Conservation (phyloP, 768 basidiomycete genomes). For the Rhodotorula diobovata region DNA sequence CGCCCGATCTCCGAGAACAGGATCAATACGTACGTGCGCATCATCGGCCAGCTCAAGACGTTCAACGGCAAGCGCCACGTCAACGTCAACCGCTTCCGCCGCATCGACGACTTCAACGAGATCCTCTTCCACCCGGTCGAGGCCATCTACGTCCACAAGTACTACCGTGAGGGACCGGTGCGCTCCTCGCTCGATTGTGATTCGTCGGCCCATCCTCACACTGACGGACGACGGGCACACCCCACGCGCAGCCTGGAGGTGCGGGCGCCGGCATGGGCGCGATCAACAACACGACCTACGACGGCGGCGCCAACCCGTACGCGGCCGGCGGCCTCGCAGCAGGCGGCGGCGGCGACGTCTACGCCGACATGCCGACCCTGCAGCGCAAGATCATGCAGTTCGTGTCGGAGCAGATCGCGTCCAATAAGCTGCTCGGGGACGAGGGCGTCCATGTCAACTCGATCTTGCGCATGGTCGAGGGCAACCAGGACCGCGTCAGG, state of each 20-base stretch:
- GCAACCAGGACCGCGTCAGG: slow-evolving; percentile 59
- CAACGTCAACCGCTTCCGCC: slow-evolving; percentile 68
- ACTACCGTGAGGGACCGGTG: slow-evolving; percentile 60
- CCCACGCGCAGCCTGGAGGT: slow-evolving; percentile 22
- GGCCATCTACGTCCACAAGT: slow-evolving; percentile 63
- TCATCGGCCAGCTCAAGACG: slow-evolving; percentile 73
- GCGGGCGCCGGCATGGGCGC: not conserved
- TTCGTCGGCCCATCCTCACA: not conserved
- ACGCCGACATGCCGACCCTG: slow-evolving; percentile 57
- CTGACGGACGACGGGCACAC: not conserved
- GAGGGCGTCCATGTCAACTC: slow-evolving; percentile 72
- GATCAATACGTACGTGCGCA: slow-evolving; percentile 70
- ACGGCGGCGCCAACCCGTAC: slow-evolving; percentile 36
- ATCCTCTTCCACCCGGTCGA: slow-evolving; percentile 77
- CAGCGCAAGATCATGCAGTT: slow-evolving; percentile 65
- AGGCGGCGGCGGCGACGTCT: slow-evolving; percentile 47
- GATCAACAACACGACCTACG: slow-evolving; percentile 20
- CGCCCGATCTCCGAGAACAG: too few relatives aligned
- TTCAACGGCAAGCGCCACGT: slow-evolving; percentile 79
- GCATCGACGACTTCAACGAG: slow-evolving; percentile 67
- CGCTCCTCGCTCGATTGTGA: not conserved
- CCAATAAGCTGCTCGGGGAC: slow-evolving; percentile 15
- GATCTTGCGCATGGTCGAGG: slow-evolving; percentile 64
- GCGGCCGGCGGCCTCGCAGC: not conserved
- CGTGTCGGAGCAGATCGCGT: slow-evolving; percentile 47